A percentile compares a stretch with the other conserved stretches of the same genome.
Conservation (phyloP, 257 asterid genomes). For the Solanum megistacrolobum region DNA sequence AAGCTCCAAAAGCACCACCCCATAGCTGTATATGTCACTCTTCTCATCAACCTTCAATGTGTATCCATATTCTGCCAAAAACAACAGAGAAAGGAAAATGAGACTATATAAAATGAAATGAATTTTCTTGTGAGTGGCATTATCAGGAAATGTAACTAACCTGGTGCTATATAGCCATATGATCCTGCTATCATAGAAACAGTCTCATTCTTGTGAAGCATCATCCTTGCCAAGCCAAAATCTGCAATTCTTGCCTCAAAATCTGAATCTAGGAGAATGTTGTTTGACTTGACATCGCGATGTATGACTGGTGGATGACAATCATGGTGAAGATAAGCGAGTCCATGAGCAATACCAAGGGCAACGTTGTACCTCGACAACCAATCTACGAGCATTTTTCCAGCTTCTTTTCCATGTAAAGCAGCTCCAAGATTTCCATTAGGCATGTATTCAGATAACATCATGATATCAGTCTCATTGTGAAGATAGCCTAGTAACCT, state of each 20-base stretch:
- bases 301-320: constrained; percentile 74
- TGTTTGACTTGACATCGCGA: constrained; percentile 67
- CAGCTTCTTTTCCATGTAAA: constrained; percentile 47
- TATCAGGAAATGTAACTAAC: constrained; percentile 7
- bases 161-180: constrained; percentile 88
- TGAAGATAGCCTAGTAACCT: constrained; percentile 59
- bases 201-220: constrained; percentile 52
- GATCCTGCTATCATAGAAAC: constrained; percentile 86
- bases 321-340: constrained; percentile 75
- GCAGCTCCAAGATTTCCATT: constrained; percentile 73
- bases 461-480: constrained; percentile 59
- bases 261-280: constrained; percentile 50
- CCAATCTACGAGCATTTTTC: constrained; percentile 60
- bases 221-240: constrained; percentile 71
- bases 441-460: constrained; percentile 72
- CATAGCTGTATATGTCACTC: constrained; percentile 74
- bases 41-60: constrained; percentile 75
- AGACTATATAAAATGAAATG: background rate
- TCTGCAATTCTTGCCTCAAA: constrained; percentile 75
- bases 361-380: constrained; percentile 75
- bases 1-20: constrained; percentile 78
- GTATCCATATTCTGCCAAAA: constrained; percentile 63
- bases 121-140: background rate
- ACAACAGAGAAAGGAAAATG: background rate
- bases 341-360: constrained; percentile 68